Percentiles rank a stretch among this genome's conserved stretches.
Evolutionary conservation across 176 grass and related monocot genomes (phyloP).

Genomic region (Miscanthus lutarioriparius): DNA sequence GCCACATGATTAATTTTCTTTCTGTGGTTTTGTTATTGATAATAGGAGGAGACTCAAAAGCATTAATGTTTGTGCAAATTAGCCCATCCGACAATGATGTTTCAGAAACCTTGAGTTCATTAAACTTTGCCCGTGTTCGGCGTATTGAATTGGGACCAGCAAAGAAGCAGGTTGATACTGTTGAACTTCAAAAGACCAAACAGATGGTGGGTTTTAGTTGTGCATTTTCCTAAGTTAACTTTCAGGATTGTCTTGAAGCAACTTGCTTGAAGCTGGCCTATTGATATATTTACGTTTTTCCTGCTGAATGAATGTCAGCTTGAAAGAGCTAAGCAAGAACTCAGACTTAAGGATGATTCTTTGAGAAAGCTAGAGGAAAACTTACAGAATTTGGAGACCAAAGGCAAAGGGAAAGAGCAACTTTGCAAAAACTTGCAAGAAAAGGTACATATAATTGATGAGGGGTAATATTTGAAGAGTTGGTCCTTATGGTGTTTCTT

Average conservation of each 20-base stretch:
- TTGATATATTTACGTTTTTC: conserved; percentile 3
- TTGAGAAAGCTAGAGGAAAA: conserved; percentile 84
- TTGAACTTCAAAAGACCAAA: conserved; percentile 85
- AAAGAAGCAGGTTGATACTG: conserved; percentile 85
- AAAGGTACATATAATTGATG: conserved; percentile 55
- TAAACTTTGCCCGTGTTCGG: conserved; percentile 93
- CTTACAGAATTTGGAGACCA: conserved; percentile 75
- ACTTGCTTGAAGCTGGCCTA: conserved; percentile 21
- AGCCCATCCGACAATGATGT: conserved; percentile 83
- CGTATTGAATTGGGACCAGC: conserved; percentile 80
- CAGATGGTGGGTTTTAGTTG: conserved; percentile 63
- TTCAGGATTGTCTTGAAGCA: background rate
- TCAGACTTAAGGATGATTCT: conserved; percentile 74
- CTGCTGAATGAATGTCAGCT: conserved; percentile 54
- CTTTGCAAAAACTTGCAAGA: conserved; percentile 77
- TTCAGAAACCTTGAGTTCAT: conserved; percentile 85
- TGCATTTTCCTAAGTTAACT: background rate
- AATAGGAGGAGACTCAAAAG: conserved; percentile 88
- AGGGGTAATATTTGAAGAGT: background rate
- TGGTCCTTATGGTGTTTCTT: background rate
- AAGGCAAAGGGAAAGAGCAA: conserved; percentile 80
- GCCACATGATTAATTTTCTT: conserved; percentile 21
- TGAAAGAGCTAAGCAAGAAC: conserved; percentile 86
- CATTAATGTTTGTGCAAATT: conserved; percentile 97
- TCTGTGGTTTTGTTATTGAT: conserved; percentile 25